Percentiles rank a stretch among this genome's conserved stretches.
These are phyloP conservation scores for Arxiozyma slooffiae DNA, from an alignment of 1,139 yeast species.

Conservation along the genomic window DNA sequence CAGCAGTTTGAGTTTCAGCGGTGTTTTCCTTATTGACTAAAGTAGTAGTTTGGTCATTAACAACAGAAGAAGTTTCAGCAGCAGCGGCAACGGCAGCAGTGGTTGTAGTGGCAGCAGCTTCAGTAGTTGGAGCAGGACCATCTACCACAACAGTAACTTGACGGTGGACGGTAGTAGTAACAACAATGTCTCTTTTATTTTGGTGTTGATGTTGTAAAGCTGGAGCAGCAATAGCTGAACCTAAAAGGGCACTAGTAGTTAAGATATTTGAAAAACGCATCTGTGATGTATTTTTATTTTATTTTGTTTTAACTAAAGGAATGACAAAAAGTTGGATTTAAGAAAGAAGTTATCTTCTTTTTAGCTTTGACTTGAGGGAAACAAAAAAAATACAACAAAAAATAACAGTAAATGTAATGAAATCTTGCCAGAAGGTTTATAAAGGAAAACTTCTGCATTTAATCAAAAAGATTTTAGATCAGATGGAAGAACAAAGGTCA, in stretches of 20 bases:
- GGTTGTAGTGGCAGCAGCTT: slow-evolving; percentile 20
- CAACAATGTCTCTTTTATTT: slow-evolving; percentile 36
- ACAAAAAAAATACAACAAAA: too few species aligned
- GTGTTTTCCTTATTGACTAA: slow-evolving; percentile 25
- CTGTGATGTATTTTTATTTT: not conserved
- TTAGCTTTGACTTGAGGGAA: too few species aligned
- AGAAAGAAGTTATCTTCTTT: not conserved
- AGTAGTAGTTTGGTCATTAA: slow-evolving; percentile 21
- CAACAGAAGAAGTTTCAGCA: slow-evolving; percentile 39
- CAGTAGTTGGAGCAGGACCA: slow-evolving; percentile 30
- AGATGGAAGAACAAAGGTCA: too few species aligned
- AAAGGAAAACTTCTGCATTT: too few species aligned
- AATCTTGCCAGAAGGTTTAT: too few species aligned
- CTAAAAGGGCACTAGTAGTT: slow-evolving; percentile 30
- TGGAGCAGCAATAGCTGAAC: slow-evolving; percentile 33
- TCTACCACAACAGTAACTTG: slow-evolving; percentile 11
- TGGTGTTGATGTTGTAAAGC: slow-evolving; percentile 34
- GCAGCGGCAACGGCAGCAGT: slow-evolving; percentile 37
- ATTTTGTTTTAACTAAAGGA: slow-evolving; percentile 1
- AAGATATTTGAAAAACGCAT: slow-evolving; percentile 32
- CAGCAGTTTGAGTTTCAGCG: slow-evolving; percentile 25
- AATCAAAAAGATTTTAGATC: too few species aligned
- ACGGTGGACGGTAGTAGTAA: slow-evolving; percentile 14
- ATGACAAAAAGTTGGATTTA: slow-evolving; percentile 2
- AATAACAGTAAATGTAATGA: too few species aligned